A percentile compares a stretch with the other conserved stretches of the same genome.
phyloP scores from a whole-genome alignment of 2,329 filamentous ascomycete genomes.

The Aspergillus neotritici region DNA sequence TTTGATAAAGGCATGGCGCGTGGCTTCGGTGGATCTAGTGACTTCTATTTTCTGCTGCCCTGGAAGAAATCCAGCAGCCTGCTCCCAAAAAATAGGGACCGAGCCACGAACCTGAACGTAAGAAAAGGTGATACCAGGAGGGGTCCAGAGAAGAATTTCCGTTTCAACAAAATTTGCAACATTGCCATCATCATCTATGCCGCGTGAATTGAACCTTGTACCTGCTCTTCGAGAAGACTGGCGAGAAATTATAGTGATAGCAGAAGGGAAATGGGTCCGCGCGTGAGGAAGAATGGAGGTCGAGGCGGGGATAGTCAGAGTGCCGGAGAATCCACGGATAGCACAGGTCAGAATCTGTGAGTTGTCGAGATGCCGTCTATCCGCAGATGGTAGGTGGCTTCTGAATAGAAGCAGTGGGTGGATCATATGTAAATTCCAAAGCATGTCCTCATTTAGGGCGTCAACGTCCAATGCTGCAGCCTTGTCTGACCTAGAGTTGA shows the following conservation, averaged over 20 bases:
- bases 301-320: slow-evolving; percentile 74
- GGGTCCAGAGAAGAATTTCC: slow-evolving; percentile 86
- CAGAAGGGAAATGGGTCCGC: slow-evolving; percentile 69
- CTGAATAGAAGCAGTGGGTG: slow-evolving; percentile 85
- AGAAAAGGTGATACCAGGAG: slow-evolving; percentile 72
- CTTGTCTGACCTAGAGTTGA: slow-evolving; percentile 58
- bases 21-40: slow-evolving; percentile 81
- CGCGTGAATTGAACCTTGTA: slow-evolving; percentile 92
- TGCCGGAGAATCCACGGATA: slow-evolving; percentile 86
- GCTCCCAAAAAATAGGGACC: slow-evolving; percentile 96
- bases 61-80: slow-evolving; percentile 77
- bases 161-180: slow-evolving; percentile 99
- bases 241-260: slow-evolving; percentile 82
- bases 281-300: slow-evolving; percentile 63
- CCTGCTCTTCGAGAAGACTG: slow-evolving; percentile 86
- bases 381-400: slow-evolving; percentile 67
- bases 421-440: slow-evolving; percentile 99
- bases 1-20: slow-evolving; percentile 90
- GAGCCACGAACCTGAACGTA: slow-evolving; percentile 91
- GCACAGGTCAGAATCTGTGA: slow-evolving; percentile 88
- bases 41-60: slow-evolving; percentile 92
- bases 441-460: slow-evolving; percentile 82
- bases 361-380: slow-evolving; percentile 73
- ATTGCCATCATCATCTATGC: slow-evolving; percentile 95
- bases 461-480: slow-evolving; percentile 80